A percentile compares a stretch with the other conserved stretches of the same genome.
phyloP scores from a whole-genome alignment of 1,139 yeast species.

The Hyphopichia burtonii region DNA sequence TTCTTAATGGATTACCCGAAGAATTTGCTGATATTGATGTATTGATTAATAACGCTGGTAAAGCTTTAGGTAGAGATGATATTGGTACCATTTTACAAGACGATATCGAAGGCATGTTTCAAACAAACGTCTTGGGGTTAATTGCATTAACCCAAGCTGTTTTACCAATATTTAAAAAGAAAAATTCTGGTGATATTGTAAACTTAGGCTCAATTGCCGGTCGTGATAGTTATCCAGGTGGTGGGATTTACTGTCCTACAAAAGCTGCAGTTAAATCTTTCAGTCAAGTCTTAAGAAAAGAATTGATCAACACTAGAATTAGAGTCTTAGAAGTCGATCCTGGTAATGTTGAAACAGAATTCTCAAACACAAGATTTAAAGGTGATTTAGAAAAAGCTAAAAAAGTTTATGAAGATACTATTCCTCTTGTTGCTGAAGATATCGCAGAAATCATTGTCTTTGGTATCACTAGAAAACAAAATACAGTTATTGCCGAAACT shows the following conservation, averaged over 20 bases:
- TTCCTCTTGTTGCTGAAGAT: constrained; percentile 73
- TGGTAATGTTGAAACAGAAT: constrained; percentile 87
- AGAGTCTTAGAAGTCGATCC: constrained; percentile 86
- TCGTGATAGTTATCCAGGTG: constrained; percentile 82
- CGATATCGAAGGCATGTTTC: constrained; percentile 39
- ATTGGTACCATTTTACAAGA: constrained; percentile 31
- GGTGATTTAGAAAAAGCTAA: constrained; percentile 72
- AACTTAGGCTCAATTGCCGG: constrained; percentile 89
- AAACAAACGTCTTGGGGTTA: constrained; percentile 43
- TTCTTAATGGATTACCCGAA: constrained; percentile 28
- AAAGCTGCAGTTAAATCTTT: constrained; percentile 81
- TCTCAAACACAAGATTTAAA: constrained; percentile 70
- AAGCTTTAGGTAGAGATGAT: constrained; percentile 41
- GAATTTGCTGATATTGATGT: constrained; percentile 41
- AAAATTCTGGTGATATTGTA: constrained; percentile 72
- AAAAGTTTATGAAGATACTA: constrained; percentile 68
- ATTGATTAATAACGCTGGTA: constrained; percentile 44
- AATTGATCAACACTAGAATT: constrained; percentile 67
- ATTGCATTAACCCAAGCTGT: constrained; percentile 41
- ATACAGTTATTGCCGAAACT: constrained; percentile 77
- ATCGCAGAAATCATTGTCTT: constrained; percentile 81
- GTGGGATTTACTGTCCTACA: constrained; percentile 85
- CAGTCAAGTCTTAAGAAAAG: constrained; percentile 74
- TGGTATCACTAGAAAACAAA: constrained; percentile 65
- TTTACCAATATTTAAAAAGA: constrained; percentile 43